These are phyloP conservation scores for Pichia scutulata DNA, from an alignment of 805 yeast genomes.

Conservation along the genomic window DNA sequence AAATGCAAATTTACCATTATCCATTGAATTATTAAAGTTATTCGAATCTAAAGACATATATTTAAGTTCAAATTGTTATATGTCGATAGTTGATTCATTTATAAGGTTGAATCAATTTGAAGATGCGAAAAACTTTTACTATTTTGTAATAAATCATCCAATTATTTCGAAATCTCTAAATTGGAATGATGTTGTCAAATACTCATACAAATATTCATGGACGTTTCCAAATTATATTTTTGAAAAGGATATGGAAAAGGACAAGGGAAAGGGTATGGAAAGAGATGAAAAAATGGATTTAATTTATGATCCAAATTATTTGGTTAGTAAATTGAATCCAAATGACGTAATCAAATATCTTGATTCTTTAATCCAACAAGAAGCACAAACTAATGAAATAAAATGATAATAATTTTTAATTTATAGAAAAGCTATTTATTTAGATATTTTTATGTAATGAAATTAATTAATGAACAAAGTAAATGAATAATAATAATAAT, in stretches of 20 bases:
- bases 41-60: background rate
- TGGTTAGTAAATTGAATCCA: slow-evolving; percentile 1
- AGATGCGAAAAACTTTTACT: slow-evolving; percentile 13
- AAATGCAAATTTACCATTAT: background rate
- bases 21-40: background rate
- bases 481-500: background rate
- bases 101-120: slow-evolving; percentile 15
- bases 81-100: slow-evolving; percentile 13
- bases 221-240: slow-evolving; percentile 7
- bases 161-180: background rate
- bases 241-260: background rate
- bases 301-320: background rate
- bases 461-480: background rate
- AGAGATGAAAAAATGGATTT: no score
- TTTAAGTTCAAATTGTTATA: slow-evolving; percentile 9
- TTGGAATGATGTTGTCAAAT: background rate
- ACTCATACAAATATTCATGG: slow-evolving; percentile 15
- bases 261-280: background rate
- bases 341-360: background rate
- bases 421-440: background rate
- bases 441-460: background rate
- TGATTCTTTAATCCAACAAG: background rate
- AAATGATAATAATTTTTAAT: background rate
- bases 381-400: background rate
- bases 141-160: background rate